phyloP scores from a whole-genome alignment of 768 basidiomycete genomes.

The Boletus sp. region DNA sequence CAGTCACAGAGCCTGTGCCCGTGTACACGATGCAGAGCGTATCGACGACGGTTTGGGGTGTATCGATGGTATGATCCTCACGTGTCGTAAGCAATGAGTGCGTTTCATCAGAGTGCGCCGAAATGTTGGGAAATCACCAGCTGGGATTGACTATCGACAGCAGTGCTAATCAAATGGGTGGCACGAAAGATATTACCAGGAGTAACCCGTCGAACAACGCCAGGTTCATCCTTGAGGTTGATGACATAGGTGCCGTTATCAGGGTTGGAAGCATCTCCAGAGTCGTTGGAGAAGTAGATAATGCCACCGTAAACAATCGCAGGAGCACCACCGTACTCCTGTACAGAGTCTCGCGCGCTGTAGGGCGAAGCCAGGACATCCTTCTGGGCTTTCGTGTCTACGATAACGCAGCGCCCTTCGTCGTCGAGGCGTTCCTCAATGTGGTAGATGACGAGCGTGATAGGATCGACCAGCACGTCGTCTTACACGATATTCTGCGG shows the following conservation, averaged over 20 bases:
- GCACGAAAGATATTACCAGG: slow-evolving; percentile 44
- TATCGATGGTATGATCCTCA: slow-evolving; percentile 59
- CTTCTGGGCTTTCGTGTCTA: slow-evolving; percentile 41
- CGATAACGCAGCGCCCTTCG: slow-evolving; percentile 49
- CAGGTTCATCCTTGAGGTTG: slow-evolving; percentile 30
- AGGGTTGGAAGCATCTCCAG: slow-evolving; percentile 11
- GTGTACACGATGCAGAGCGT: slow-evolving; percentile 52
- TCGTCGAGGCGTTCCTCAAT: slow-evolving; percentile 54
- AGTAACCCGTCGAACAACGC: slow-evolving; percentile 38
- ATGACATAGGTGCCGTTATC: slow-evolving; percentile 50
- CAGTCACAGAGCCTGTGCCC: slow-evolving; percentile 36
- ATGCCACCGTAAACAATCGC: slow-evolving; percentile 47
- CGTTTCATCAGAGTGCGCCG: slow-evolving; percentile 49
- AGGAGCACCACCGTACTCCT: slow-evolving; percentile 69
- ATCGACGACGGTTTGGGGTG: slow-evolving; percentile 42
- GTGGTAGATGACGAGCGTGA: slow-evolving; percentile 46
- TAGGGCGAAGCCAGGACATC: slow-evolving; percentile 55
- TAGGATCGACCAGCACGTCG: slow-evolving; percentile 54
- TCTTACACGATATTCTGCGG: slow-evolving; percentile 29
- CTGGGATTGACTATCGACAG: slow-evolving; percentile 14
- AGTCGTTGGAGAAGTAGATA: slow-evolving; percentile 57
- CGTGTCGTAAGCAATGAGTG: slow-evolving; percentile 56
- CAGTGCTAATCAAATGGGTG: neutral
- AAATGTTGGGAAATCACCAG: slow-evolving; percentile 50
- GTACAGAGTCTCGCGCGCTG: slow-evolving; percentile 54